phyloP scores from a whole-genome alignment of 192 early-diverging fungal genomes.

The Coemansia sp. region DNA sequence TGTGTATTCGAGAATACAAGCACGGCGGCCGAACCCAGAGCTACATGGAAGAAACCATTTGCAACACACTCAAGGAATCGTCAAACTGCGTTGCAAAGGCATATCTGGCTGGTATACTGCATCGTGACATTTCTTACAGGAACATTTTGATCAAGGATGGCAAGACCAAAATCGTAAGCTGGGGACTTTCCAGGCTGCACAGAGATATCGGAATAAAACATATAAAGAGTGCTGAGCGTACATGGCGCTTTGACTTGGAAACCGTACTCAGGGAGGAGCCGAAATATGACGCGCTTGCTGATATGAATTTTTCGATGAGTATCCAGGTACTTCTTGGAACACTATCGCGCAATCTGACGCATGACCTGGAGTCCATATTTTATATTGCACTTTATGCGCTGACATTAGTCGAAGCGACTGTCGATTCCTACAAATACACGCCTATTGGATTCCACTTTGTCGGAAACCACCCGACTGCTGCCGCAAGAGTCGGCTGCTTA shows the following conservation, averaged over 20 bases:
- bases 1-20: too few relatives aligned
- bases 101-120: too few relatives aligned
- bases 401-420: neutral
- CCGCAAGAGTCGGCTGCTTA: neutral
- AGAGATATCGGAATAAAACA: neutral
- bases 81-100: too few relatives aligned
- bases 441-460: neutral
- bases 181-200: slow-evolving; percentile 8
- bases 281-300: neutral
- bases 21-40: too few relatives aligned
- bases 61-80: too few relatives aligned
- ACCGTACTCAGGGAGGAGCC: neutral
- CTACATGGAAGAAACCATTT: too few relatives aligned
- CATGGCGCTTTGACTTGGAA: neutral
- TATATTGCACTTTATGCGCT: slow-evolving; percentile 10
- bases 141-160: slow-evolving; percentile 8
- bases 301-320: neutral
- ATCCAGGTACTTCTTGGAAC: neutral
- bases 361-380: slow-evolving; percentile 11
- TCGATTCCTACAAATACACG: neutral
- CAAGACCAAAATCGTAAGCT: slow-evolving; percentile 3
- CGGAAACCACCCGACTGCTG: neutral
- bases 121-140: too few relatives aligned
- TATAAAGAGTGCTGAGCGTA: neutral
- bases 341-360: neutral